Conservation (phyloP, 257 asterid genomes). For the Jacaranda copaia region DNA sequence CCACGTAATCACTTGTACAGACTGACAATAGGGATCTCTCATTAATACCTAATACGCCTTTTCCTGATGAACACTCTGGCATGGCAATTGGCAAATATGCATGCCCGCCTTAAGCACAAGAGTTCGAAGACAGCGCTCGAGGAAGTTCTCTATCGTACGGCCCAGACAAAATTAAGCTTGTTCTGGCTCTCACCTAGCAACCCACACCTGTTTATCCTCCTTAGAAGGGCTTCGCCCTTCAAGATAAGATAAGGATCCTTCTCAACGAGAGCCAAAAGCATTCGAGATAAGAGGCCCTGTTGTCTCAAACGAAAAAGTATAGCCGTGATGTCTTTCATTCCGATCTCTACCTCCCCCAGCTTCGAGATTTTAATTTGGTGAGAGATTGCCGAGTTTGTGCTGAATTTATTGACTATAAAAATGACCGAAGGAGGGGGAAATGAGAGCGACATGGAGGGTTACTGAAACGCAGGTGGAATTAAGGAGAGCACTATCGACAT, state of each 20-base stretch:
- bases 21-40: too few species aligned
- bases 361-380: too few species aligned
- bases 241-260: constrained; percentile 84
- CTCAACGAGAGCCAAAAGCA: constrained; percentile 79
- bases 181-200: constrained; percentile 82
- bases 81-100: constrained; percentile 92
- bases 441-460: too few species aligned
- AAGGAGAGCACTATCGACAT: too few species aligned
- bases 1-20: too few species aligned
- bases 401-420: too few species aligned
- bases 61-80: constrained; percentile 88
- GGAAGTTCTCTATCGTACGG: constrained; percentile 88
- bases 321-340: too few species aligned
- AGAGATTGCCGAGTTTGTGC: too few species aligned
- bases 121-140: constrained; percentile 88
- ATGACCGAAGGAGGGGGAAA: too few species aligned
- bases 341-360: too few species aligned
- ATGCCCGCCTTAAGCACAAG: constrained; percentile 90
- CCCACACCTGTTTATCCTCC: constrained; percentile 85
- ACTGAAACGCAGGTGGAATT: too few species aligned
- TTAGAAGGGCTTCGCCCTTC: constrained; percentile 88
- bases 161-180: constrained; percentile 90
- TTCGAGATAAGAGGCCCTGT: constrained; percentile 27
- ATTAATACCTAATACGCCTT: constrained; percentile 77
- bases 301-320: too few species aligned